A percentile compares a stretch with the other conserved stretches of the same genome.
These are phyloP conservation scores for Ceratocystis ficicola DNA, from an alignment of 2,329 filamentous ascomycete species.

Conservation along the genomic window DNA sequence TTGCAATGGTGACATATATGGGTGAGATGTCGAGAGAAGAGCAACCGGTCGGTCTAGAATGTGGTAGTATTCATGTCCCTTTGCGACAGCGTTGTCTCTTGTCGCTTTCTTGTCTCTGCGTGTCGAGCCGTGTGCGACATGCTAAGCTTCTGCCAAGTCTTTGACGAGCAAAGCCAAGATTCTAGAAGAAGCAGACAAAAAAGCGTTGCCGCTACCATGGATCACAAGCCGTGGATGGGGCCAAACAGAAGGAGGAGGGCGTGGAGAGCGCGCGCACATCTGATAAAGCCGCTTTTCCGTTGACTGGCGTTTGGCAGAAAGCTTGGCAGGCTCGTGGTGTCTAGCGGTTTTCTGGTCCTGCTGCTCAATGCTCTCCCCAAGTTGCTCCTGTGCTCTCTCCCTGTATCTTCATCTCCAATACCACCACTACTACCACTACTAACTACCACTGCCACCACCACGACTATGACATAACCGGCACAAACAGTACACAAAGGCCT, in stretches of 20 bases:
- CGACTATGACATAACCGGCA: too few relatives aligned
- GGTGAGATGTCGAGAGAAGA: background rate
- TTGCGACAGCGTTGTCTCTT: too few relatives aligned
- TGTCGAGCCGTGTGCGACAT: background rate
- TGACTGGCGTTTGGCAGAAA: conserved; percentile 8
- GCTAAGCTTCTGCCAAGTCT: conserved; percentile 10
- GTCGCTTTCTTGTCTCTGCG: background rate
- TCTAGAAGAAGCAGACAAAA: background rate
- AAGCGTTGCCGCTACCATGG: background rate
- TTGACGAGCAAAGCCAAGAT: conserved; percentile 5
- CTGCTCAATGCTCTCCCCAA: too few relatives aligned
- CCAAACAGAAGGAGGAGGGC: background rate
- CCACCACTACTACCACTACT: too few relatives aligned
- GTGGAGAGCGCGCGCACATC: too few relatives aligned
- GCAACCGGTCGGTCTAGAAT: background rate
- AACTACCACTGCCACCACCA: too few relatives aligned
- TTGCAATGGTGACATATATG: background rate
- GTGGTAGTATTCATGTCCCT: background rate
- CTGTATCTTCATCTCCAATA: too few relatives aligned
- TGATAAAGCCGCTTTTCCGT: too few relatives aligned
- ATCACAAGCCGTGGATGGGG: background rate
- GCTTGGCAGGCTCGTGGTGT: background rate
- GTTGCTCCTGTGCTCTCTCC: background rate
- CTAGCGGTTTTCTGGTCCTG: background rate
- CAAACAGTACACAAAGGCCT: too few relatives aligned